Evolutionary conservation across 768 basidiomycete species (phyloP).

Genomic region (Hortiboletus flavorubellus): DNA sequence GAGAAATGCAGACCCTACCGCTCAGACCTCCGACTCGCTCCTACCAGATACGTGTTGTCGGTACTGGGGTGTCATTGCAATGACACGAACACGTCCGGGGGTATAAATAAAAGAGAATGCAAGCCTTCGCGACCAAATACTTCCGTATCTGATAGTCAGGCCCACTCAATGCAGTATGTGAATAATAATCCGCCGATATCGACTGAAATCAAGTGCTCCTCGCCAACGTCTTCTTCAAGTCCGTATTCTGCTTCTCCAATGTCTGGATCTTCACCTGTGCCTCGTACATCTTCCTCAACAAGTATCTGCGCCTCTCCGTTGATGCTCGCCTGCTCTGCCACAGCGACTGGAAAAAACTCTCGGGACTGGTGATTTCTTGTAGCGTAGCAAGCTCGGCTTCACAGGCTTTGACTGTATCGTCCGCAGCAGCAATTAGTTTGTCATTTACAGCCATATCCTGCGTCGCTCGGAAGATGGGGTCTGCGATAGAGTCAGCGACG

Average conservation of each 20-base stretch:
- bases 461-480: constrained; percentile 72
- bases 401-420: constrained; percentile 62
- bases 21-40: too few relatives aligned
- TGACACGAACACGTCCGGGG: too few relatives aligned
- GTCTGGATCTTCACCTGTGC: constrained; percentile 64
- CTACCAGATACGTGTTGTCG: too few relatives aligned
- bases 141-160: too few relatives aligned
- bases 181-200: background rate
- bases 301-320: constrained; percentile 57
- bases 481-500: constrained; percentile 34
- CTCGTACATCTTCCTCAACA: constrained; percentile 71
- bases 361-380: constrained; percentile 55
- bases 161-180: background rate
- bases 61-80: too few relatives aligned
- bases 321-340: constrained; percentile 50
- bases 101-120: too few relatives aligned
- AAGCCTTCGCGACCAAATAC: too few relatives aligned
- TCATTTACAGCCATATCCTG: constrained; percentile 83
- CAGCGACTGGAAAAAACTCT: constrained; percentile 39
- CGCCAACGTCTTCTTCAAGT: constrained; percentile 58
- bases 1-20: too few relatives aligned
- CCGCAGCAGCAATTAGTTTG: constrained; percentile 54
- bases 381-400: constrained; percentile 75
- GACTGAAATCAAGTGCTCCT: constrained; percentile 30
- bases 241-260: constrained; percentile 68